Base-by-base conservation (phyloP, 805 yeast species). In the Lipomyces chichibuensis region DNA sequence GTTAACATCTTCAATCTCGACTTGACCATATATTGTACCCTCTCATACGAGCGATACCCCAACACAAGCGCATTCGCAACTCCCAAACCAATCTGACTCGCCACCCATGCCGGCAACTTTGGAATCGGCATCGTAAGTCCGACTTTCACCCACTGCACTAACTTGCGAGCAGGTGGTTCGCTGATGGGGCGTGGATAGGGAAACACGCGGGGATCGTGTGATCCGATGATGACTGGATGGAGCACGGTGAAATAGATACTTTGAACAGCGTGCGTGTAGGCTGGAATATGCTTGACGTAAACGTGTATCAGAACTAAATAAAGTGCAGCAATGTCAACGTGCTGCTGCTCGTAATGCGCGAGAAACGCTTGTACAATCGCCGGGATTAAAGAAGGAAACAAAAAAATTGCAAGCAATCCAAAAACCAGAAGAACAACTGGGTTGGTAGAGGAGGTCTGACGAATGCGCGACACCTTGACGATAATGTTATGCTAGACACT, bases 1-100 rank as follows among this genome's bases (percentile, higher is more conserved):
- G 49, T 32, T n/a, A 49, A 14, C 17, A 23, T 29, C 46, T 39
- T 59, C 9, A 51, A 53, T 46, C 57, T 67, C 17, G 57, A 51
- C 35, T 20, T 58, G 20, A 66, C 13, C 11, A 57, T 39, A 49
- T 58, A 63, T 25, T 67, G 71, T 39, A 66, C 32, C 23, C 71
- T 37, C 57, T 67, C 71, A 51, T 67, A 67, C 27, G 67, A 57
- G 27, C 71, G 49, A 52, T 67, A 67, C 25, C 71, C 70, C 17
- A 67, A 51, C 43, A 62, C 54, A 54, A 67, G 20, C 51, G 71
- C 65, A 32, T 66, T 67, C 14, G 70, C 70, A 20, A 67, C 62
- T 17, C 71, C 71, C 57, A 67, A 60, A 11, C 71, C 71, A 32
- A 67, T 60, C 57, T 66, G 71, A 9, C 71, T 59, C 7, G 71